These are phyloP conservation scores for Fusarium heterosporum DNA, from an alignment of 2,329 filamentous ascomycete species.

Conservation along the genomic window DNA sequence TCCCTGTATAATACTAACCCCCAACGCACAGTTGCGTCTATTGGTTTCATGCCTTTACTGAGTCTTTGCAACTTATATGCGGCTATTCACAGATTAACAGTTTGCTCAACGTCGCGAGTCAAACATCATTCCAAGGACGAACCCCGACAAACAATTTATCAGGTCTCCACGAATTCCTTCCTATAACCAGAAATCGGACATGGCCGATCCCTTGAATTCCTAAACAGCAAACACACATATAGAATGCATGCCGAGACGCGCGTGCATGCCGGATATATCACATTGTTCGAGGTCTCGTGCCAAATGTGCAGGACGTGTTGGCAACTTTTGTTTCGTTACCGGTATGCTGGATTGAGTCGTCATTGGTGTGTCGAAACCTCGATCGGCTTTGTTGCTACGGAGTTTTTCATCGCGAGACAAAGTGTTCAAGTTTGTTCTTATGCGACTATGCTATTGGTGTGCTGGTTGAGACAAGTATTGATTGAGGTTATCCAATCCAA, in stretches of 20 bases:
- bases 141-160: background rate
- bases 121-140: background rate
- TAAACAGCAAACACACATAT: constrained; percentile 4
- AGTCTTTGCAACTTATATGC: background rate
- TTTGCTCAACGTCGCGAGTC: constrained; percentile 1
- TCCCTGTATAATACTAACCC: constrained; percentile 15
- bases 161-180: background rate
- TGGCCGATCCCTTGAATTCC: background rate
- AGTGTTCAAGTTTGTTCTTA: constrained; percentile 25
- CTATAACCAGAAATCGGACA: background rate
- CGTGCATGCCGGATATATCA: constrained; percentile 4
- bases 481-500: background rate
- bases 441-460: constrained; percentile 19
- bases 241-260: background rate
- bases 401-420: constrained; percentile 23
- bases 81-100: background rate
- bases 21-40: constrained; percentile 23
- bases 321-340: constrained; percentile 28
- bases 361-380: constrained; percentile 9
- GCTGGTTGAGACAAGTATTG: constrained; percentile 20
- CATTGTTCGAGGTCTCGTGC: constrained; percentile 19
- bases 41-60: constrained; percentile 10
- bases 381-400: constrained; percentile 1
- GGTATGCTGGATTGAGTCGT: constrained; percentile 1
- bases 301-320: constrained; percentile 1